Evolutionary conservation across 1,139 yeast species (phyloP).

Genomic region (Geotrichum siamense): DNA sequence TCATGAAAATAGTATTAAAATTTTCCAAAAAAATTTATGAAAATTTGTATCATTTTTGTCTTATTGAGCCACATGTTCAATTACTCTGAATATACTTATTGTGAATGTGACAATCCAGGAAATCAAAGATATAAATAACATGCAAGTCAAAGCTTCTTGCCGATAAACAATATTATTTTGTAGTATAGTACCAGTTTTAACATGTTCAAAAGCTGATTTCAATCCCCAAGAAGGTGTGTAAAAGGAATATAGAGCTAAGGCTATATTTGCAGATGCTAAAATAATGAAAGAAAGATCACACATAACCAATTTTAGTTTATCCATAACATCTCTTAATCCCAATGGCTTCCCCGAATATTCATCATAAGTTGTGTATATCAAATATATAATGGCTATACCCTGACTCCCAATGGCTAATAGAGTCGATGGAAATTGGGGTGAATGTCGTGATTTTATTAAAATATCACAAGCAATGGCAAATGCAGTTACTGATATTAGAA

Average conservation of each 20-base stretch:
- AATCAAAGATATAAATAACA: constrained; percentile 6
- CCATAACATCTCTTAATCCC: constrained; percentile 76
- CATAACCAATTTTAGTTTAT: constrained; percentile 68
- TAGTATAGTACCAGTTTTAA: neutral
- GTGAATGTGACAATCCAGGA: constrained; percentile 10
- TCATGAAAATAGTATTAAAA: too few species aligned
- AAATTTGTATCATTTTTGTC: too few species aligned
- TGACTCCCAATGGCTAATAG: constrained; percentile 87
- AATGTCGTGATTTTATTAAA: constrained; percentile 23
- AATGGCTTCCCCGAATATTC: constrained; percentile 89
- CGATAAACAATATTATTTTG: neutral
- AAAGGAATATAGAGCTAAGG: constrained; percentile 76
- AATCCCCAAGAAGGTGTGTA: constrained; percentile 71
- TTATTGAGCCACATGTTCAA: constrained; percentile 5
- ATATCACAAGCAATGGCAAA: constrained; percentile 28
- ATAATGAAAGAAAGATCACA: constrained; percentile 80
- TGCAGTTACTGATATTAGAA: constrained; percentile 36
- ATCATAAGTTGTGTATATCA: constrained; percentile 75
- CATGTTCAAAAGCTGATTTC: neutral
- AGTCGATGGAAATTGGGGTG: constrained; percentile 76
- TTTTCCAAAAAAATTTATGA: too few species aligned
- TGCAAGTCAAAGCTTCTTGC: constrained; percentile 1
- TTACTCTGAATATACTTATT: constrained; percentile 6
- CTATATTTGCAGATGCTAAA: constrained; percentile 83
- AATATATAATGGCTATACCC: constrained; percentile 65